phyloP scores from a whole-genome alignment of 2,329 filamentous ascomycete genomes.

The Plectosphaerella cucumerina region DNA sequence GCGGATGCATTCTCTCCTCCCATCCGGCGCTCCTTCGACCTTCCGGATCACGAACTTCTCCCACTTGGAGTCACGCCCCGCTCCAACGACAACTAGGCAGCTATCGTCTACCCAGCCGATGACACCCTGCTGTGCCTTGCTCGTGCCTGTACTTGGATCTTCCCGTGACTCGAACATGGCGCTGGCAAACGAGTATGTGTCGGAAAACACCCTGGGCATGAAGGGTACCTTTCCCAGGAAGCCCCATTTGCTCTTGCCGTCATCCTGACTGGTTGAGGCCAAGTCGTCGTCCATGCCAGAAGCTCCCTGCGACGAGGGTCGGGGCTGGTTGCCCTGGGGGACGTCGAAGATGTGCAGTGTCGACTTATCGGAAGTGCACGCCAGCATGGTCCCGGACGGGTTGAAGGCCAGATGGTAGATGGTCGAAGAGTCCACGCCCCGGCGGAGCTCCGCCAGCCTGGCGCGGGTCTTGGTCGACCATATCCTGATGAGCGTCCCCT shows the following conservation, averaged over 20 bases:
- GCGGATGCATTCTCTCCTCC: conserved; percentile 60
- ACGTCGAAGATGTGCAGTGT: conserved; percentile 94
- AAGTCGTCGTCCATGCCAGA: too few species aligned
- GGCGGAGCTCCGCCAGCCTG: conserved; percentile 76
- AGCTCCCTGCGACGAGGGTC: conserved; percentile 22
- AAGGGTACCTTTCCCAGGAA: conserved; percentile 78
- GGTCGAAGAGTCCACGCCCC: conserved; percentile 82
- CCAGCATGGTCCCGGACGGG: conserved; percentile 72
- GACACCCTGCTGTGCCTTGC: conserved; percentile 71
- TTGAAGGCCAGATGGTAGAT: conserved; percentile 89
- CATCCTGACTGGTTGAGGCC: conserved; percentile 29
- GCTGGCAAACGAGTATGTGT: conserved; percentile 81
- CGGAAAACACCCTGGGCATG: conserved; percentile 82
- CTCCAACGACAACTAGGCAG: conserved; percentile 71
- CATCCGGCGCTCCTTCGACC: conserved; percentile 49
- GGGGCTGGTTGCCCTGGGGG: conserved; percentile 47
- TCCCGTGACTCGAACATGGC: conserved; percentile 80
- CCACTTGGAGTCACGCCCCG: conserved; percentile 78
- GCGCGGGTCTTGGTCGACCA: conserved; percentile 79
- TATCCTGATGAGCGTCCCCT: conserved; percentile 82
- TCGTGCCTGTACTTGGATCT: conserved; percentile 53
- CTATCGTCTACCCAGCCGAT: conserved; percentile 79
- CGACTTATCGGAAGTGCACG: conserved; percentile 94
- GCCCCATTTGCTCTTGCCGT: conserved; percentile 73
- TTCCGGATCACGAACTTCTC: conserved; percentile 77